These are phyloP conservation scores for Dendrocalamus sinicus DNA, from an alignment of 176 grass and related monocot genomes.

Conservation along the genomic window DNA sequence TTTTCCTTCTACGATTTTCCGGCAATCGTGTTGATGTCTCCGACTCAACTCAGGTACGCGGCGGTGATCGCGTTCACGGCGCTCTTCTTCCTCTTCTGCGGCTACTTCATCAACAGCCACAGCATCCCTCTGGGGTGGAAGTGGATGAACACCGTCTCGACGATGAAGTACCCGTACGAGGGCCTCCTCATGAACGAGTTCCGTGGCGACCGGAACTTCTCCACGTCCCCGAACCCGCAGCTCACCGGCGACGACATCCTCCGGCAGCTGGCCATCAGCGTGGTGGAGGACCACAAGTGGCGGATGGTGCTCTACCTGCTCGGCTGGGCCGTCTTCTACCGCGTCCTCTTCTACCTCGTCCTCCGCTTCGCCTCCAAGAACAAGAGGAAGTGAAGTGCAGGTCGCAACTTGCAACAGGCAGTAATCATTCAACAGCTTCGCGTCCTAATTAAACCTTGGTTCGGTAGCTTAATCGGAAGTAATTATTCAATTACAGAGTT, in stretches of 20 bases:
- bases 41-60: constrained; percentile 39
- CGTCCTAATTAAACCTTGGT: neutral
- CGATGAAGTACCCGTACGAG: constrained; percentile 77
- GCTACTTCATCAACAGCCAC: constrained; percentile 64
- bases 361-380: constrained; percentile 75
- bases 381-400: constrained; percentile 51
- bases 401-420: neutral
- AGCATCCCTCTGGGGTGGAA: constrained; percentile 60
- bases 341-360: constrained; percentile 66
- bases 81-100: constrained; percentile 76
- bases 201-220: neutral
- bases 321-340: constrained; percentile 65
- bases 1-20: neutral
- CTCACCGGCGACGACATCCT: constrained; percentile 57
- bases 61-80: constrained; percentile 77
- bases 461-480: neutral
- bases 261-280: constrained; percentile 49
- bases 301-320: constrained; percentile 70
- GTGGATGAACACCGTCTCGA: constrained; percentile 65
- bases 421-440: neutral
- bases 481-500: neutral
- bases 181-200: constrained; percentile 76
- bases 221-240: neutral
- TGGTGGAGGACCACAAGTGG: constrained; percentile 51
- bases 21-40: neutral